Conservation (phyloP, 352 stramenopile genomes). For the Pythium scleroteichum region DNA sequence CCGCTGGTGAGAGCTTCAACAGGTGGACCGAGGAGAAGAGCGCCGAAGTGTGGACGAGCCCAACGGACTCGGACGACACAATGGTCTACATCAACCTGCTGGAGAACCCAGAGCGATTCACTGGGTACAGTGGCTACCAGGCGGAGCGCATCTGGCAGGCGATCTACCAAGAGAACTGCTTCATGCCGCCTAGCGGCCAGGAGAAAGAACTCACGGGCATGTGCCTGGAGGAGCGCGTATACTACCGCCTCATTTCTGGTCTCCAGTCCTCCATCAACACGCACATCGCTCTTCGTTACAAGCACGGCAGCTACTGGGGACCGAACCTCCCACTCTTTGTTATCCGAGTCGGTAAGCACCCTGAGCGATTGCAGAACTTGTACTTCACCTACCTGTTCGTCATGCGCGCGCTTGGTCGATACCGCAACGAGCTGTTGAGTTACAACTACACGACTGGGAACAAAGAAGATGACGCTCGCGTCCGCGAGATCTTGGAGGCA, state of each 20-base stretch:
- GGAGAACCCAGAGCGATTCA: conserved; percentile 98
- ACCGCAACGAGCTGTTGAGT: conserved; percentile 89
- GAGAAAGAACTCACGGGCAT: conserved; percentile 68
- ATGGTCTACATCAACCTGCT: conserved; percentile 96
- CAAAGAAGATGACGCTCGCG: conserved; percentile 74
- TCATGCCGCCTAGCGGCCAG: conserved; percentile 52
- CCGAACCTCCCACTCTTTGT: conserved; percentile 84
- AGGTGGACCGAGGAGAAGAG: conserved; percentile 66
- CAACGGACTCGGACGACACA: conserved; percentile 53
- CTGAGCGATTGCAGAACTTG: conserved; percentile 96
- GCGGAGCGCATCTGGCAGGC: conserved; percentile 94
- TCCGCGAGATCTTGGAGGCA: conserved; percentile 62
- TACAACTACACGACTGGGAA: conserved; percentile 97
- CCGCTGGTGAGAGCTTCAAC: conserved; percentile 55
- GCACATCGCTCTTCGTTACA: conserved; percentile 90
- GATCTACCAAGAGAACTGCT: conserved; percentile 99
- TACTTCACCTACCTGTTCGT: conserved; percentile 99
- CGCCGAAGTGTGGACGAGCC: conserved; percentile 60
- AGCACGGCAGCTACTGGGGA: conserved; percentile 66
- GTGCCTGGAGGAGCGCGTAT: conserved; percentile 94
- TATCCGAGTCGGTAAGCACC: conserved; percentile 89
- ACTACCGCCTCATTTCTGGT: conserved; percentile 96
- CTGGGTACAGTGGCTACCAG: conserved; percentile 94
- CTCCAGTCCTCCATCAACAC: conserved; percentile 96
- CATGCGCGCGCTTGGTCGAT: conserved; percentile 94